These are phyloP conservation scores for Beauveria australis DNA, from an alignment of 2,329 filamentous ascomycete genomes.

Conservation along the genomic window DNA sequence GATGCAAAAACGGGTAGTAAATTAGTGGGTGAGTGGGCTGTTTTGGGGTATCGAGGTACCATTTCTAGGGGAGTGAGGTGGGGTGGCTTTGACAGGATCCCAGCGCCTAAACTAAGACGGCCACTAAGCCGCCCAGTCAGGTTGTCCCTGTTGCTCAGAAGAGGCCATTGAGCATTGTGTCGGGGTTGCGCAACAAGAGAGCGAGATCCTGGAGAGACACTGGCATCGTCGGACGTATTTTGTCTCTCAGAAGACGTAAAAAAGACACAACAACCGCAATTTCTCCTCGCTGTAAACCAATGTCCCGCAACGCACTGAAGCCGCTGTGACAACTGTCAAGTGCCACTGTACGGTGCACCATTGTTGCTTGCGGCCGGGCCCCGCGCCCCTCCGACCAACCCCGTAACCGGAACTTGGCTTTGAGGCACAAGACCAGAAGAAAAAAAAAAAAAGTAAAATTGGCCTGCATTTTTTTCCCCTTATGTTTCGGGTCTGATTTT, in stretches of 20 bases:
- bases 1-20: background rate
- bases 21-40: constrained; percentile 1
- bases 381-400: background rate
- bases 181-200: too few relatives aligned
- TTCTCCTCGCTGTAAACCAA: too few relatives aligned
- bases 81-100: background rate
- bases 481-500: background rate
- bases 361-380: background rate
- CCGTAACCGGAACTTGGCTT: constrained; percentile 5
- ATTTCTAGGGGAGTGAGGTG: background rate
- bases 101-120: background rate
- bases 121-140: constrained; percentile 2
- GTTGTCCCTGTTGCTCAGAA: background rate
- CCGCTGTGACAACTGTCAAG: background rate
- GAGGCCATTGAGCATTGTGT: background rate
- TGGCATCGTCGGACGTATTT: background rate
- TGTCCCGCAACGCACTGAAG: background rate
- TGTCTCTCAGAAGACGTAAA: background rate
- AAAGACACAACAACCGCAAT: background rate
- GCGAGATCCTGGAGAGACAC: too few relatives aligned
- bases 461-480: background rate
- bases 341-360: background rate
- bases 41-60: too few relatives aligned
- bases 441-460: background rate
- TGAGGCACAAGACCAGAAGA: background rate